These are phyloP conservation scores for Amanita pallidorosea DNA, from an alignment of 768 basidiomycete species.

Conservation along the genomic window DNA sequence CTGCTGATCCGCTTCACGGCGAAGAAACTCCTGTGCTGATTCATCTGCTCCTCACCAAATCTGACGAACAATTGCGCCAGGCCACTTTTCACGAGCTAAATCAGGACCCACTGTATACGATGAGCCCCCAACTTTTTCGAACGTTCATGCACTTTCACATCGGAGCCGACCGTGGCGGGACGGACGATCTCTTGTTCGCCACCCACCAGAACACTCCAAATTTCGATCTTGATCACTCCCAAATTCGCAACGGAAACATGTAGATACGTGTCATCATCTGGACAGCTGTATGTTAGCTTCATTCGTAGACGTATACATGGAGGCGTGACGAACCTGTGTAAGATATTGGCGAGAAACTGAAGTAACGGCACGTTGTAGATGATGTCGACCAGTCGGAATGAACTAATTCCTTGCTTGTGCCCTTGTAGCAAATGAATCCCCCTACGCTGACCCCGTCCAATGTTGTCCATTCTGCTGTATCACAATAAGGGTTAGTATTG, in stretches of 20 bases:
- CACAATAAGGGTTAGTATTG: not conserved
- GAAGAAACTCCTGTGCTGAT: not conserved
- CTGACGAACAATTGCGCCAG: not conserved
- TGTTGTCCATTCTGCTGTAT: not conserved
- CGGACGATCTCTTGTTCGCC: not conserved
- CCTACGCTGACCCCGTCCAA: not conserved
- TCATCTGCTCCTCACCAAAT: not conserved
- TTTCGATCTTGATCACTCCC: conserved; percentile 12
- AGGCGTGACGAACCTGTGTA: conserved; percentile 4
- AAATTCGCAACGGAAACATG: conserved; percentile 4
- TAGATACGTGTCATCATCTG: conserved; percentile 17
- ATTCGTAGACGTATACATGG: not conserved
- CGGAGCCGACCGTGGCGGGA: not conserved
- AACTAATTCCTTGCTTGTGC: not conserved
- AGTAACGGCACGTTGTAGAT: not conserved
- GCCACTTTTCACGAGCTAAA: not conserved
- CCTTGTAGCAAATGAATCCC: not conserved
- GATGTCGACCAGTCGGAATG: not conserved
- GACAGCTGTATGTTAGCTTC: not conserved
- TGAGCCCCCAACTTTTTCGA: conserved; percentile 15
- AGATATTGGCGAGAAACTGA: conserved; percentile 7
- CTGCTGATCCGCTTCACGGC: not conserved
- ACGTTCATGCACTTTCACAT: conserved; percentile 14
- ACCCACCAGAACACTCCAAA: not conserved
- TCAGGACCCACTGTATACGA: conserved; percentile 12